Conservation (phyloP, 306 rosid species). For the Vigna mungo region DNA sequence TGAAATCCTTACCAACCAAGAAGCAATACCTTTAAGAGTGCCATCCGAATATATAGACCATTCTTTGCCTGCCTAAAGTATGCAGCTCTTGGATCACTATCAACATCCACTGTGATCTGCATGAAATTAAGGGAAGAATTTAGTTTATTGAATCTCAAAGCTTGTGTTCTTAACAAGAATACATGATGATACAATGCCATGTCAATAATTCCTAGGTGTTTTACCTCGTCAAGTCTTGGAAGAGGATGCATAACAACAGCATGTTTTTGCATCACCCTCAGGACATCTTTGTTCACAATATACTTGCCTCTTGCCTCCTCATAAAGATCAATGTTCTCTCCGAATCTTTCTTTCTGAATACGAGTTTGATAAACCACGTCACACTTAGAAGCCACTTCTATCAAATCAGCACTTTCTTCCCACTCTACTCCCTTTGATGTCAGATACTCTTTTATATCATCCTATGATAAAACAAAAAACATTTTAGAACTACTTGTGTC, state of each 20-base stretch:
- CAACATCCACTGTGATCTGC: conserved; percentile 82
- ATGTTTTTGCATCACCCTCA: conserved; percentile 76
- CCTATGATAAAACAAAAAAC: conserved; percentile 48
- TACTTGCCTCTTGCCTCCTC: conserved; percentile 92
- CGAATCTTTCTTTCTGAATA: conserved; percentile 85
- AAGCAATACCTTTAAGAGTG: conserved; percentile 79
- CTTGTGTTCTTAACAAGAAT: neutral
- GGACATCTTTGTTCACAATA: conserved; percentile 70
- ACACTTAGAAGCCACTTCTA: conserved; percentile 86
- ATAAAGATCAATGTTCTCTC: conserved; percentile 76
- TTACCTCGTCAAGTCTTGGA: conserved; percentile 92
- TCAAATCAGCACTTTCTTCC: conserved; percentile 90
- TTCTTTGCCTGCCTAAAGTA: conserved; percentile 92
- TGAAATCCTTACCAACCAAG: conserved; percentile 67
- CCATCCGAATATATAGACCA: conserved; percentile 83
- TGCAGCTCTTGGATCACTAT: conserved; percentile 83
- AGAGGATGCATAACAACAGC: conserved; percentile 93
- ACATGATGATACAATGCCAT: neutral
- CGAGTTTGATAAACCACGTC: conserved; percentile 95
- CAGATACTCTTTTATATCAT: conserved; percentile 85
- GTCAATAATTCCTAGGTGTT: too few species aligned
- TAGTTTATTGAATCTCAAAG: conserved; percentile 27
- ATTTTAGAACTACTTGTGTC: conserved; percentile 9
- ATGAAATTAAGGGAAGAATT: conserved; percentile 22
- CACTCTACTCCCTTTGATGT: conserved; percentile 72